phyloP scores from a whole-genome alignment of 768 basidiomycete genomes.

The Hypholoma sublateritium region DNA sequence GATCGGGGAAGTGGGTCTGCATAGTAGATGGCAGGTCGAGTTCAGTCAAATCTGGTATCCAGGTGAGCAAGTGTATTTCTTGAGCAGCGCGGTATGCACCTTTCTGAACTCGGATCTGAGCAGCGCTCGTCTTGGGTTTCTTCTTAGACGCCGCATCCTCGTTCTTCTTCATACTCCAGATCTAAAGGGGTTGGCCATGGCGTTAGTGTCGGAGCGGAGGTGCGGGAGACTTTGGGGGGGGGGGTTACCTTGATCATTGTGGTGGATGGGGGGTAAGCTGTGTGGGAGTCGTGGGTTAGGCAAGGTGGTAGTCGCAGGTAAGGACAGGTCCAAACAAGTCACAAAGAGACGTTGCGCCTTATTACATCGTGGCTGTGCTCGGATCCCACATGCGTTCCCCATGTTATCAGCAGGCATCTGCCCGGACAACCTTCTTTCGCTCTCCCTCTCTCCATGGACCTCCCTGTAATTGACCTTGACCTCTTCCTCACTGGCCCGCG shows the following conservation, averaged over 20 bases:
- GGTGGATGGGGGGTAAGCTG: constrained; percentile 20
- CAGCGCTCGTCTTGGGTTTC: constrained; percentile 97
- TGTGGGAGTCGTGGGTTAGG: constrained; percentile 29
- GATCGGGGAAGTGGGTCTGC: constrained; percentile 93
- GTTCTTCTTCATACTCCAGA: constrained; percentile 99
- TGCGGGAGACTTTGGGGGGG: neutral
- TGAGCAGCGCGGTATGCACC: constrained; percentile 45
- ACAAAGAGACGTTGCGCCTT: constrained; percentile 19
- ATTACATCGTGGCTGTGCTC: constrained; percentile 23
- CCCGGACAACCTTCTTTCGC: neutral
- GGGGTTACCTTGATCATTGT: constrained; percentile 48
- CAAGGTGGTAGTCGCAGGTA: constrained; percentile 29
- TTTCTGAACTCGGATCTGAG: constrained; percentile 99
- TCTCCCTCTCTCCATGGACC: constrained; percentile 38
- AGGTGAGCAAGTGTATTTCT: neutral
- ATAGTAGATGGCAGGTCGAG: constrained; percentile 95
- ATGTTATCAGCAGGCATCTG: neutral
- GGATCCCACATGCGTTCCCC: constrained; percentile 10
- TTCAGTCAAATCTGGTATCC: constrained; percentile 82
- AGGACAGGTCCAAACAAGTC: constrained; percentile 25
- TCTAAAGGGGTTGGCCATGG: constrained; percentile 46
- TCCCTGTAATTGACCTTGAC: constrained; percentile 81
- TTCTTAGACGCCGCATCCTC: constrained; percentile 97
- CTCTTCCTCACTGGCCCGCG: constrained; percentile 52
- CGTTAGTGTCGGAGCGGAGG: neutral